Evolutionary conservation across 2,329 filamentous ascomycete genomes (phyloP).

Genomic region (Sporothrix schenckii): DNA sequence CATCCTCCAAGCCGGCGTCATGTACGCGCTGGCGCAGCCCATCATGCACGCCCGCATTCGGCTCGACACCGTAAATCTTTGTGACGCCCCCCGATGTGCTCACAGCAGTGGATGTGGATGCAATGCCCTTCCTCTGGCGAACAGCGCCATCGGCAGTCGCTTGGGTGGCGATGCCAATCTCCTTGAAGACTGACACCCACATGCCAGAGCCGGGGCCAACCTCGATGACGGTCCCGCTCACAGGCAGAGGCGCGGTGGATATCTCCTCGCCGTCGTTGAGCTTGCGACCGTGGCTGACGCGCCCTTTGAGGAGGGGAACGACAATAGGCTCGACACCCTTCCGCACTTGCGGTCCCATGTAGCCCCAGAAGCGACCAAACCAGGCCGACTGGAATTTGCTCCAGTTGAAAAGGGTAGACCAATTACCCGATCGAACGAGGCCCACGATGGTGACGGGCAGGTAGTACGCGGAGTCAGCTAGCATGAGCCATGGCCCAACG

Average conservation of each 20-base stretch:
- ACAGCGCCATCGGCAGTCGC: conserved; percentile 10
- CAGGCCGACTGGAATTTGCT: conserved; percentile 53
- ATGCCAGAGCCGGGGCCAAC: conserved; percentile 64
- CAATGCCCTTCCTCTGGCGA: not conserved
- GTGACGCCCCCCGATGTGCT: conserved; percentile 41
- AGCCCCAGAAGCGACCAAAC: conserved; percentile 65
- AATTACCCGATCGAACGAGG: conserved; percentile 46
- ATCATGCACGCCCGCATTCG: conserved; percentile 58
- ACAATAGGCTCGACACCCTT: conserved; percentile 53
- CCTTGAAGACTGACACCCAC: conserved; percentile 59
- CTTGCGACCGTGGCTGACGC: conserved; percentile 46
- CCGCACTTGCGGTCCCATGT: conserved; percentile 50
- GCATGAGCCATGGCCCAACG: conserved; percentile 57
- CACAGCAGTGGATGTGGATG: conserved; percentile 5
- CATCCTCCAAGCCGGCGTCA: conserved; percentile 56
- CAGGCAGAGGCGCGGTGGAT: conserved; percentile 42
- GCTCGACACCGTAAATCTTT: conserved; percentile 66
- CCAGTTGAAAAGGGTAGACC: conserved; percentile 48
- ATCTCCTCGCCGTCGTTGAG: conserved; percentile 38
- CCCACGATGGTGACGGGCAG: conserved; percentile 55
- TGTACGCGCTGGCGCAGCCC: conserved; percentile 52
- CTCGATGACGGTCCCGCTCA: conserved; percentile 61
- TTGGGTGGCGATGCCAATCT: not conserved
- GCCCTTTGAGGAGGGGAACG: conserved; percentile 58
- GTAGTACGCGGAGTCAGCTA: conserved; percentile 52